Percentiles rank a stretch among this genome's conserved stretches.
Evolutionary conservation across 345 rosid species (phyloP).

Genomic region (Lumnitzera racemosa): DNA sequence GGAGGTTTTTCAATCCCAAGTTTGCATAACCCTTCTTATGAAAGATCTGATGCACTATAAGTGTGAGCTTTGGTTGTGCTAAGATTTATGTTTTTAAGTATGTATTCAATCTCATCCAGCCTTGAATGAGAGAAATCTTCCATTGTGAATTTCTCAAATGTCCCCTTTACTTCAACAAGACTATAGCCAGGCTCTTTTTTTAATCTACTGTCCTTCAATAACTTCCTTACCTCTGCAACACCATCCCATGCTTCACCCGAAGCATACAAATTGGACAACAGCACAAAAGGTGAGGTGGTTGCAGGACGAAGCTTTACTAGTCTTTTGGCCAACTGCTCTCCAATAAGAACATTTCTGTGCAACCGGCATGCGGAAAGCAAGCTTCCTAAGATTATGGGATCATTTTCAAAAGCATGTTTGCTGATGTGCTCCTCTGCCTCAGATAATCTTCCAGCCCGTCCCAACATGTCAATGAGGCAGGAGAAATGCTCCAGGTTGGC

Average conservation of each 20-base stretch:
- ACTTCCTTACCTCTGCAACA: constrained; percentile 47
- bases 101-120: constrained; percentile 29
- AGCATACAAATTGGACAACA: constrained; percentile 55
- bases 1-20: too few relatives aligned
- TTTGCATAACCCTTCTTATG: too few relatives aligned
- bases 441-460: constrained; percentile 51
- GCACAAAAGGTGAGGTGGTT: constrained; percentile 48
- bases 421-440: constrained; percentile 41
- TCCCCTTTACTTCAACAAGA: constrained; percentile 41
- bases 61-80: too few relatives aligned
- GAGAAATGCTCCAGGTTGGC: constrained; percentile 54
- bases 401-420: constrained; percentile 28
- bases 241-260: constrained; percentile 50
- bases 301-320: constrained; percentile 35
- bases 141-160: constrained; percentile 31
- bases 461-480: constrained; percentile 55
- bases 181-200: constrained; percentile 56
- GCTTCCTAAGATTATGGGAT: constrained; percentile 49
- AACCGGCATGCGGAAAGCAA: constrained; percentile 53
- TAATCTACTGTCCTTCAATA: constrained; percentile 47
- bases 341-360: constrained; percentile 35
- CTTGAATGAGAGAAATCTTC: constrained; percentile 42
- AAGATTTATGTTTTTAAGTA: constrained; percentile 21
- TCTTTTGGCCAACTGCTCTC: constrained; percentile 36
- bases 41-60: too few relatives aligned